phyloP scores from a whole-genome alignment of 116 monocot genomes.

The Posidonia oceanica region DNA sequence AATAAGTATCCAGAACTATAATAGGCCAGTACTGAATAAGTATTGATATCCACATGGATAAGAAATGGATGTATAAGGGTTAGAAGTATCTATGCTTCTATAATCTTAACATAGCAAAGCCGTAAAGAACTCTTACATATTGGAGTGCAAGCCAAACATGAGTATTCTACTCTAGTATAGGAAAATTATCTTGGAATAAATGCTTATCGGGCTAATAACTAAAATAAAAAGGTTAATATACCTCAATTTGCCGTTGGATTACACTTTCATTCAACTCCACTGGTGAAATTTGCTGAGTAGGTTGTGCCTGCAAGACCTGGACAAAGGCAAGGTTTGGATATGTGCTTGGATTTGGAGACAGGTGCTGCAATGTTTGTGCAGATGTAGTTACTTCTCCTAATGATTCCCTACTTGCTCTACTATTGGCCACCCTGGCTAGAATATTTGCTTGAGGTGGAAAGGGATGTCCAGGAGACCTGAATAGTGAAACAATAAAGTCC shows the following conservation, averaged over 20 bases:
- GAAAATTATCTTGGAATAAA: neutral
- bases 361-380: neutral
- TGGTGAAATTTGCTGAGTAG: neutral
- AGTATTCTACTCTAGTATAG: too few species aligned
- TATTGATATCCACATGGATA: too few species aligned
- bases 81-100: too few species aligned
- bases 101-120: too few species aligned
- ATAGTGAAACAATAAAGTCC: neutral
- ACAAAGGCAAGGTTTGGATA: neutral
- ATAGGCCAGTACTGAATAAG: too few species aligned
- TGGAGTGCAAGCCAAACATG: too few species aligned
- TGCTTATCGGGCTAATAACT: neutral
- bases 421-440: neutral
- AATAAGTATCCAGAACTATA: too few species aligned
- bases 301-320: neutral
- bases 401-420: neutral
- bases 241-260: conserved; percentile 2
- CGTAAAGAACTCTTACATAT: too few species aligned
- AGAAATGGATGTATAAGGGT: too few species aligned
- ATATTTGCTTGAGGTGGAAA: neutral
- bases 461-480: neutral
- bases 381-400: neutral
- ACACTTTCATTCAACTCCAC: neutral
- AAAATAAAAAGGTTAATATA: neutral
- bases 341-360: neutral